phyloP scores from a whole-genome alignment of 345 rosid species.

The Noccaea caerulescens region DNA sequence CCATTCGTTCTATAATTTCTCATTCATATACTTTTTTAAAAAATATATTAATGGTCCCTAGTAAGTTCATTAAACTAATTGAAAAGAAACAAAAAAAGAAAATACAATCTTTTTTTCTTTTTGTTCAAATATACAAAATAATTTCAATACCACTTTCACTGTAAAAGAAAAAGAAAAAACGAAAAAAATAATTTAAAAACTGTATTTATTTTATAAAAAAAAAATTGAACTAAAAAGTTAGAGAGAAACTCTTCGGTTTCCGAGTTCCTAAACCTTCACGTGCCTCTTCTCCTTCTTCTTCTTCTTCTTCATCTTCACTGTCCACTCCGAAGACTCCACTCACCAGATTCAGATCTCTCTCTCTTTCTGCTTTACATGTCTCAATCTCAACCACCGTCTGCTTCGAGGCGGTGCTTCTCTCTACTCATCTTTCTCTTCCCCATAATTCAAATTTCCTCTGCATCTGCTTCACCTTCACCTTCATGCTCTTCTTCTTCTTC shows the following conservation, averaged over 20 bases:
- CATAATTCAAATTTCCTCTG: conserved; percentile 19
- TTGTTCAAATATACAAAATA: too few species aligned
- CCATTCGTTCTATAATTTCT: conserved; percentile 19
- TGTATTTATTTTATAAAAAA: not conserved
- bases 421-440: conserved; percentile 35
- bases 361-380: conserved; percentile 36
- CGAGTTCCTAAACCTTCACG: conserved; percentile 39
- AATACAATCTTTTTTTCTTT: too few species aligned
- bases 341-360: conserved; percentile 34
- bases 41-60: too few species aligned
- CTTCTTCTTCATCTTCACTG: conserved; percentile 30
- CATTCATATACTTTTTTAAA: not conserved
- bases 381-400: conserved; percentile 33
- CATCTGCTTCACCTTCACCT: not conserved
- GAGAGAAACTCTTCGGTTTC: conserved; percentile 25
- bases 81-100: not conserved
- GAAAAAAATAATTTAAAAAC: not conserved
- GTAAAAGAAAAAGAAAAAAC: not conserved
- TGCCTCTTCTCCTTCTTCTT: conserved; percentile 37
- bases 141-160: conserved; percentile 14
- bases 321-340: conserved; percentile 26
- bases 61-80: not conserved
- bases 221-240: not conserved
- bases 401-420: conserved; percentile 8
- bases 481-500: conserved; percentile 43